phyloP scores from a whole-genome alignment of 1,284 basidiomycete genomes.

The Cutaneotrichosporon cutaneum region DNA sequence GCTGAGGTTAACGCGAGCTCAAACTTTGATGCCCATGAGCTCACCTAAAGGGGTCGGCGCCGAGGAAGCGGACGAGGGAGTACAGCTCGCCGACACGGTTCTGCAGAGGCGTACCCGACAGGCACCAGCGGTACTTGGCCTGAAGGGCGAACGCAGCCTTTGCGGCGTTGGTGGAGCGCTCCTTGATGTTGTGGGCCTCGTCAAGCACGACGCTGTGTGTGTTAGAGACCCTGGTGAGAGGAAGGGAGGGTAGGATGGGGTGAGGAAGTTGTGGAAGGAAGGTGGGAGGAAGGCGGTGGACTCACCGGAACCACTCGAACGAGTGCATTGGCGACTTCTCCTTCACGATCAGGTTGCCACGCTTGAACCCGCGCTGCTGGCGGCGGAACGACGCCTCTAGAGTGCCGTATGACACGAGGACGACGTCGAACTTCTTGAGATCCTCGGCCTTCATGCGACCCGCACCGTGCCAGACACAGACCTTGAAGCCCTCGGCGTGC shows the following conservation, averaged over 20 bases:
- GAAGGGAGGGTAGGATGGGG: not conserved
- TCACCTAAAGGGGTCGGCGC: constrained; percentile 74
- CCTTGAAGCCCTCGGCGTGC: constrained; percentile 71
- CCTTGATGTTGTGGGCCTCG: constrained; percentile 98
- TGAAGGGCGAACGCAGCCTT: constrained; percentile 90
- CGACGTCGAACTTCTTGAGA: constrained; percentile 83
- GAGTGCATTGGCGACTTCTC: constrained; percentile 84
- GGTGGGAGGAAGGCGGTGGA: not conserved
- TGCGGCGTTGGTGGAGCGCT: constrained; percentile 90
- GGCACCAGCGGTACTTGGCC: constrained; percentile 85
- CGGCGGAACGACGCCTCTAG: constrained; percentile 91
- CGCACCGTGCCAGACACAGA: constrained; percentile 89
- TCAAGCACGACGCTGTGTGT: constrained; percentile 60
- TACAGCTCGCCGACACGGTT: constrained; percentile 98
- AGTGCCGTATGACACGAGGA: constrained; percentile 65
- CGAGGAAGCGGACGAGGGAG: constrained; percentile 84
- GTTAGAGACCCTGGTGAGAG: constrained; percentile 59
- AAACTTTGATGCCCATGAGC: not conserved
- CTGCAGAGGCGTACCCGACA: constrained; percentile 96
- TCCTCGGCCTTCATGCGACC: constrained; percentile 60
- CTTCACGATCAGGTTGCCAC: constrained; percentile 79
- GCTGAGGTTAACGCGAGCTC: constrained; percentile 24
- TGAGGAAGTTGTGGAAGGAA: not conserved
- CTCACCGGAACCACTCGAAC: constrained; percentile 75
- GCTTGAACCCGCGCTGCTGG: constrained; percentile 87